Evolutionary conservation across 2,329 filamentous ascomycete genomes (phyloP).

Genomic region (Phialocephala sp.): DNA sequence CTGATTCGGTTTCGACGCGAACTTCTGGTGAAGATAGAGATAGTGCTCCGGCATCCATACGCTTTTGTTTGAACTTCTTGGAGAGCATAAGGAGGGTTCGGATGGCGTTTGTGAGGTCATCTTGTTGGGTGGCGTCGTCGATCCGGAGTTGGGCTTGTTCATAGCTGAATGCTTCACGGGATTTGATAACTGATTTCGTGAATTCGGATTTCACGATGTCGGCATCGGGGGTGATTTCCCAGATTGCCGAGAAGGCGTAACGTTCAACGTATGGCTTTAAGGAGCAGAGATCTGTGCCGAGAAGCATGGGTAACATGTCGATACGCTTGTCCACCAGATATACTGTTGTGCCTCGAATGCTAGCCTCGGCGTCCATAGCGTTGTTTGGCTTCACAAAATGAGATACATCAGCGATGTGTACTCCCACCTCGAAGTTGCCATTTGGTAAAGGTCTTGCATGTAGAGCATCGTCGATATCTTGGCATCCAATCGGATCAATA

Average conservation of each 20-base stretch:
- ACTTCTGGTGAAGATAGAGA: slow-evolving; percentile 98
- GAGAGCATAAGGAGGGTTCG: slow-evolving; percentile 85
- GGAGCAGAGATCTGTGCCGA: slow-evolving; percentile 95
- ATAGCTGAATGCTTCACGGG: slow-evolving; percentile 96
- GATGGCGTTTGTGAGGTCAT: slow-evolving; percentile 90
- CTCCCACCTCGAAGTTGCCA: slow-evolving; percentile 93
- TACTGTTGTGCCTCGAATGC: slow-evolving; percentile 91
- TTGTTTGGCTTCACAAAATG: slow-evolving; percentile 98
- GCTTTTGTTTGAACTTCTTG: slow-evolving; percentile 91
- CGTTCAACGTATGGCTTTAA: slow-evolving; percentile 98
- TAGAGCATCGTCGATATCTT: slow-evolving; percentile 97
- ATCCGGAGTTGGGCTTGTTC: slow-evolving; percentile 94
- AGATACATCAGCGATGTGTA: slow-evolving; percentile 99
- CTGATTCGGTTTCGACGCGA: slow-evolving; percentile 91
- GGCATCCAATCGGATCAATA: slow-evolving; percentile 94
- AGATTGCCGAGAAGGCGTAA: slow-evolving; percentile 82
- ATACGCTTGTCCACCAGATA: slow-evolving; percentile 99
- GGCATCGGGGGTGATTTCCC: slow-evolving; percentile 87
- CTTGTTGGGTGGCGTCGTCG: slow-evolving; percentile 84
- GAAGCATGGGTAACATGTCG: slow-evolving; percentile 96
- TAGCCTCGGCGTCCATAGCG: slow-evolving; percentile 95
- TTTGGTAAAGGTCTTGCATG: slow-evolving; percentile 86
- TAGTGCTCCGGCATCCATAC: slow-evolving; percentile 92
- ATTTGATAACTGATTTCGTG: slow-evolving; percentile 97
- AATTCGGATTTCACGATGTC: slow-evolving; percentile 87